These are phyloP conservation scores for Phanerodontia chrysosporium DNA, from an alignment of 768 basidiomycete genomes.

Conservation along the genomic window DNA sequence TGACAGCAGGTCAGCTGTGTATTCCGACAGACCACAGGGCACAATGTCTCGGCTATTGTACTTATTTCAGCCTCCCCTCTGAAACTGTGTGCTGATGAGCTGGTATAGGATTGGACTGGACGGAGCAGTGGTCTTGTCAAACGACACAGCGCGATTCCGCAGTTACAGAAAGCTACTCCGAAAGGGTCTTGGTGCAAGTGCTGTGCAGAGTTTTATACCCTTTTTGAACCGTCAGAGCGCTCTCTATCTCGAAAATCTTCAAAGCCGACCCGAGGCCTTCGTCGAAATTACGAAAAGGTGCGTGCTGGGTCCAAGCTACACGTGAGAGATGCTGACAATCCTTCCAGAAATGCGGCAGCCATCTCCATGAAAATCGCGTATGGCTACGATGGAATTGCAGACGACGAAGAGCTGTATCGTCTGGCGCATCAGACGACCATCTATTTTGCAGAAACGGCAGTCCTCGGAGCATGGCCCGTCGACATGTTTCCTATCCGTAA, in stretches of 20 bases:
- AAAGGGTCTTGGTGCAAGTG: background rate
- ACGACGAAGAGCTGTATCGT: background rate
- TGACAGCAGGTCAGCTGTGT: background rate
- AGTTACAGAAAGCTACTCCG: background rate
- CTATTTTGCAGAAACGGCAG: background rate
- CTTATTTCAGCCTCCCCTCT: background rate
- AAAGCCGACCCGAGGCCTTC: background rate
- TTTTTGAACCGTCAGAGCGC: background rate
- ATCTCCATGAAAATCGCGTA: background rate
- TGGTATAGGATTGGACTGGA: background rate
- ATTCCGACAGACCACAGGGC: background rate
- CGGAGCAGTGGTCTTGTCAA: background rate
- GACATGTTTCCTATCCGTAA: background rate
- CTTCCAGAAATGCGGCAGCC: background rate
- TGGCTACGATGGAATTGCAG: background rate
- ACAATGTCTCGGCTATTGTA: background rate
- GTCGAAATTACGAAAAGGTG: background rate
- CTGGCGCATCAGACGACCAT: background rate
- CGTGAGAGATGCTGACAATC: background rate
- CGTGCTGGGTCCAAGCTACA: background rate
- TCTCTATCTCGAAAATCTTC: background rate
- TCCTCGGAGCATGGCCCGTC: background rate
- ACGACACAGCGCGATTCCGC: background rate
- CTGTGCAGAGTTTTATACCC: background rate
- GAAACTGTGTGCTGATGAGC: background rate